Conservation (phyloP, 257 asterid genomes). For the Jaltomata sinuosa region DNA sequence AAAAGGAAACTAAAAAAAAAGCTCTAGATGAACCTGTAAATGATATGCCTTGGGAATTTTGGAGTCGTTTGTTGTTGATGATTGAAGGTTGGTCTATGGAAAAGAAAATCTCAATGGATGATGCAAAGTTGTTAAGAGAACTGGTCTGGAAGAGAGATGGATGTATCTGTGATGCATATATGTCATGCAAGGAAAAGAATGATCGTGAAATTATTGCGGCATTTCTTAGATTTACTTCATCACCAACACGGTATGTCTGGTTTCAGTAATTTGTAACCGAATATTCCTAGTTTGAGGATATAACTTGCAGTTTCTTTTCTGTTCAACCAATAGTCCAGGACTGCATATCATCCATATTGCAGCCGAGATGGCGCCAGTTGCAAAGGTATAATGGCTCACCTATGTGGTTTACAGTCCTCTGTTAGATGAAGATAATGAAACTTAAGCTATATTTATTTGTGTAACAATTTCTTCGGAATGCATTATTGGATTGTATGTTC, state of each 20-base stretch:
- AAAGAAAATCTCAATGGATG: conserved; percentile 61
- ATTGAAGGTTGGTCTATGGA: conserved; percentile 95
- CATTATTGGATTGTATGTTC: neutral
- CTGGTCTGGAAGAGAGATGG: conserved; percentile 67
- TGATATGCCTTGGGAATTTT: conserved; percentile 66
- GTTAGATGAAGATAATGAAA: neutral
- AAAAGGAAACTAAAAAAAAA: conserved; percentile 59
- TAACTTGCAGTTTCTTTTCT: conserved; percentile 17
- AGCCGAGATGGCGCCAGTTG: conserved; percentile 99
- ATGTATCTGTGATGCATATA: conserved; percentile 46
- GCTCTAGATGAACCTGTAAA: conserved; percentile 29
- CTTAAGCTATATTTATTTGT: neutral
- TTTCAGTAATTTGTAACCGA: neutral
- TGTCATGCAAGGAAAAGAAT: conserved; percentile 58
- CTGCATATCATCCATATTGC: conserved; percentile 88
- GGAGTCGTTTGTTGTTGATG: conserved; percentile 78
- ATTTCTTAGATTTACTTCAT: conserved; percentile 45
- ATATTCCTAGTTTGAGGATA: conserved; percentile 4
- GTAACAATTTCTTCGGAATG: neutral
- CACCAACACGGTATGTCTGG: conserved; percentile 43
- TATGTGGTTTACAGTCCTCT: neutral
- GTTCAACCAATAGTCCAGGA: conserved; percentile 46
- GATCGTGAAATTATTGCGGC: conserved; percentile 54
- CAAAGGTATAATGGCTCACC: conserved; percentile 53
- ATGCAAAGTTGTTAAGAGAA: conserved; percentile 62